A percentile compares a stretch with the other conserved stretches of the same genome.
These are phyloP conservation scores for Hepatocystis sp. DNA, from an alignment of 169 alveolate genomes.

Conservation along the genomic window DNA sequence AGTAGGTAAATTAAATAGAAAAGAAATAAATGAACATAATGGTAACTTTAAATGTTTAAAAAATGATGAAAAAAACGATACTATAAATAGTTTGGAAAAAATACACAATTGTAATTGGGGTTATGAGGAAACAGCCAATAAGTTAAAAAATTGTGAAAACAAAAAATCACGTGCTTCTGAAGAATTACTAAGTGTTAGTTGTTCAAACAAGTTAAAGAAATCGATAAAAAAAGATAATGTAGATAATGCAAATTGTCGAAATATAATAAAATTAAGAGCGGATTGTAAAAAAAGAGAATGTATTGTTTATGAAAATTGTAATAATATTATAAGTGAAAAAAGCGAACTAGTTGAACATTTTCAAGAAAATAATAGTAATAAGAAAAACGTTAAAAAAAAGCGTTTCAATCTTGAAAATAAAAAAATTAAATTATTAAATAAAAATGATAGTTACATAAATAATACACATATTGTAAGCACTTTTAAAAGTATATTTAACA, in stretches of 20 bases:
- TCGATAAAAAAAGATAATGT: not conserved
- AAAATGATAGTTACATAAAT: conserved; percentile 10
- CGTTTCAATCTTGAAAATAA: conserved; percentile 3
- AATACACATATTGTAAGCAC: conserved; percentile 14
- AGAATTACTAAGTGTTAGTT: conserved; percentile 2
- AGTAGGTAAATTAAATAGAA: conserved; percentile 14
- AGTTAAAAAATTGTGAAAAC: conserved; percentile 18
- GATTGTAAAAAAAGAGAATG: conserved; percentile 18
- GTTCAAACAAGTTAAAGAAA: conserved; percentile 5
- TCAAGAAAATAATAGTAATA: conserved; percentile 5
- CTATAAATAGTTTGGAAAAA: conserved; percentile 2
- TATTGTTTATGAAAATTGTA: not conserved
- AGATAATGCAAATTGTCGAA: not conserved
- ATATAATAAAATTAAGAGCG: conserved; percentile 3
- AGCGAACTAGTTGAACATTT: conserved; percentile 3
- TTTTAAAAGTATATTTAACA: conserved; percentile 7
- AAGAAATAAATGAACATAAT: conserved; percentile 11
- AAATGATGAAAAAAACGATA: conserved; percentile 9
- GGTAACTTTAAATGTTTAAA: conserved; percentile 8
- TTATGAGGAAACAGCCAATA: conserved; percentile 23
- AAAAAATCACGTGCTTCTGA: not conserved
- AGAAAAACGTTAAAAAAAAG: conserved; percentile 8
- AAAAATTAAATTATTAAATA: conserved; percentile 2
- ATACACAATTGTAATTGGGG: conserved; percentile 5
- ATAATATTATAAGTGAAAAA: conserved; percentile 7